A percentile compares a stretch with the other conserved stretches of the same genome.
phyloP scores from a whole-genome alignment of 441 rosid genomes.

The Syzygium syzygioides region DNA sequence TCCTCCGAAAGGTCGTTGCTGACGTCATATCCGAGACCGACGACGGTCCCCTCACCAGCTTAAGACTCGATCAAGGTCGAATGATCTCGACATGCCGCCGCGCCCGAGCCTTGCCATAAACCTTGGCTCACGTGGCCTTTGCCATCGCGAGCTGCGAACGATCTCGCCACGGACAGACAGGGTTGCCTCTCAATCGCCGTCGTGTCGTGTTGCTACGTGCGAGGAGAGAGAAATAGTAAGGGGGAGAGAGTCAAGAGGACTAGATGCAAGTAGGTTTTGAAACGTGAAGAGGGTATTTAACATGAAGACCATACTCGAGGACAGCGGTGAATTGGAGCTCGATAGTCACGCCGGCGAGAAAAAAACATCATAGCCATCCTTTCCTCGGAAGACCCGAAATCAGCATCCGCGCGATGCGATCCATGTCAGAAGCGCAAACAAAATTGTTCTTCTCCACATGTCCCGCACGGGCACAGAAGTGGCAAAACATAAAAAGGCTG shows the following conservation, averaged over 20 bases:
- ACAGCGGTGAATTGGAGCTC: background rate
- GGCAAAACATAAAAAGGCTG: background rate
- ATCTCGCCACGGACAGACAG: no score
- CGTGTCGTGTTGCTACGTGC: no score
- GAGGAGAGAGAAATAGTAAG: no score
- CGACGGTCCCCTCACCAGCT: background rate
- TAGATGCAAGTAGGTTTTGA: no score
- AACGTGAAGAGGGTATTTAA: background rate
- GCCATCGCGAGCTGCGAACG: no score
- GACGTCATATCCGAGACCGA: background rate
- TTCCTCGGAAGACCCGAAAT: background rate
- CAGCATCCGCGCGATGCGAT: background rate
- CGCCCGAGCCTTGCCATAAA: no score
- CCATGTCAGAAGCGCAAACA: background rate
- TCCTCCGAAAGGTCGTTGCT: background rate
- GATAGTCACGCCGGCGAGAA: no score
- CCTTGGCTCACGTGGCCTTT: no score
- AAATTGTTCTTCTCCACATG: background rate
- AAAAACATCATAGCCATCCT: background rate
- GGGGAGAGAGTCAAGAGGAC: no score
- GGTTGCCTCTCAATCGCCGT: no score
- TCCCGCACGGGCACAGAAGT: background rate
- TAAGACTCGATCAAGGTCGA: background rate
- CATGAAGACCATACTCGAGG: background rate
- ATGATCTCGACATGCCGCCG: background rate